Conservation (phyloP, 2,329 filamentous ascomycete genomes). For the Aspergillus novoparasiticus region DNA sequence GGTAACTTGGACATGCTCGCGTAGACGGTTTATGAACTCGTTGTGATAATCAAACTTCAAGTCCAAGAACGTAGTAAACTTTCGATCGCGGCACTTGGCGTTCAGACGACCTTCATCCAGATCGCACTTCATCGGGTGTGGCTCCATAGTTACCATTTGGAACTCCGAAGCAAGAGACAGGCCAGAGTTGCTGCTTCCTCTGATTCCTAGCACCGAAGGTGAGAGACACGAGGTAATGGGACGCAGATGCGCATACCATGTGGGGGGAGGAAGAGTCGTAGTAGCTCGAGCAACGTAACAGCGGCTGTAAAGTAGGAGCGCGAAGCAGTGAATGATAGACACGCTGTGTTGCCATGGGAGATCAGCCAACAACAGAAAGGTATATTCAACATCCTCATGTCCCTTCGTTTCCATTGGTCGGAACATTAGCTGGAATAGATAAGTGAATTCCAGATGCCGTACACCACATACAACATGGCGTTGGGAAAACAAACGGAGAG, state of each 20-base stretch:
- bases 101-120: constrained; percentile 20
- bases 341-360: neutral
- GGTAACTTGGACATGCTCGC: constrained; percentile 10
- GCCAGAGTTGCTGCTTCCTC: neutral
- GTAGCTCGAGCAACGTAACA: neutral
- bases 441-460: neutral
- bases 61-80: constrained; percentile 27
- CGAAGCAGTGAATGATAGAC: neutral
- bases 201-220: neutral
- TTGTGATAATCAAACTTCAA: constrained; percentile 20
- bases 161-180: neutral
- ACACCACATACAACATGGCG: too few relatives aligned
- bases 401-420: neutral
- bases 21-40: constrained; percentile 18
- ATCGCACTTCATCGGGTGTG: constrained; percentile 11
- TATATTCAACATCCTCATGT: neutral
- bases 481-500: neutral
- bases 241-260: neutral
- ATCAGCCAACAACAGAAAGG: neutral
- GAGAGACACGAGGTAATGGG: neutral
- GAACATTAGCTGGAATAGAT: neutral
- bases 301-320: neutral
- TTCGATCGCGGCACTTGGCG: constrained; percentile 14
- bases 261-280: neutral
- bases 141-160: constrained; percentile 1